Conservation (phyloP, 208 protist genomes). For the Giardia duodenalis region DNA sequence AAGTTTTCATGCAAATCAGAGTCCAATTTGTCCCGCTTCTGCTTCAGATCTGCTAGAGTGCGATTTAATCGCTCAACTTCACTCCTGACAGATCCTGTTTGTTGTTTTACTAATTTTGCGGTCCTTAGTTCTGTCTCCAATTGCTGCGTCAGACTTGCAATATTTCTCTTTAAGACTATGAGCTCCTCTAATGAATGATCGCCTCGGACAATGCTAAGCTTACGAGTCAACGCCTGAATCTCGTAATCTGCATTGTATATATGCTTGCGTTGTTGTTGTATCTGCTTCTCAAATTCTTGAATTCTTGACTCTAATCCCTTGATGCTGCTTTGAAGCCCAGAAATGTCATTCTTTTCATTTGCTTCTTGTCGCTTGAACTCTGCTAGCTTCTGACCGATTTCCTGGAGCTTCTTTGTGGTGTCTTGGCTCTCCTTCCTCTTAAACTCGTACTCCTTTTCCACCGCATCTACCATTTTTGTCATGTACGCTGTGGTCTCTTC, state of each 20-base stretch:
- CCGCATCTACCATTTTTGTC: not conserved
- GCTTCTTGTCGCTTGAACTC: constrained; percentile 4
- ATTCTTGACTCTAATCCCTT: constrained; percentile 3
- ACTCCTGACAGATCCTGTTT: not conserved
- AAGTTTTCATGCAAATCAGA: not conserved
- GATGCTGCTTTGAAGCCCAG: not conserved
- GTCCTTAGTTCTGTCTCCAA: not conserved
- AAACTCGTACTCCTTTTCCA: not conserved
- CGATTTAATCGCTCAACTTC: constrained; percentile 9
- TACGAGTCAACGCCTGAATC: constrained; percentile 13
- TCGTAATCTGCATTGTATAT: constrained; percentile 31
- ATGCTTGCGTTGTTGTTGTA: constrained; percentile 25
- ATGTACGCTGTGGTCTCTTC: not conserved
- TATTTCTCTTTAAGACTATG: constrained; percentile 13
- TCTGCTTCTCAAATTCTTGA: not conserved
- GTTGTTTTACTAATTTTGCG: constrained; percentile 17
- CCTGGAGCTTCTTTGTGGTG: not conserved
- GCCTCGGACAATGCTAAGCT: not conserved
- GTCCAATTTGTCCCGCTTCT: not conserved
- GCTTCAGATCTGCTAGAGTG: not conserved
- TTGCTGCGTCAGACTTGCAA: not conserved
- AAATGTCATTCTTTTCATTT: not conserved
- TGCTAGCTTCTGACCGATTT: not conserved
- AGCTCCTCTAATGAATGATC: constrained; percentile 19
- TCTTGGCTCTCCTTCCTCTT: not conserved